Percentiles rank a stretch among this genome's conserved stretches.
These are phyloP conservation scores for Urostyla sp. DNA, from an alignment of 73 alveolate species.

Conservation along the genomic window DNA sequence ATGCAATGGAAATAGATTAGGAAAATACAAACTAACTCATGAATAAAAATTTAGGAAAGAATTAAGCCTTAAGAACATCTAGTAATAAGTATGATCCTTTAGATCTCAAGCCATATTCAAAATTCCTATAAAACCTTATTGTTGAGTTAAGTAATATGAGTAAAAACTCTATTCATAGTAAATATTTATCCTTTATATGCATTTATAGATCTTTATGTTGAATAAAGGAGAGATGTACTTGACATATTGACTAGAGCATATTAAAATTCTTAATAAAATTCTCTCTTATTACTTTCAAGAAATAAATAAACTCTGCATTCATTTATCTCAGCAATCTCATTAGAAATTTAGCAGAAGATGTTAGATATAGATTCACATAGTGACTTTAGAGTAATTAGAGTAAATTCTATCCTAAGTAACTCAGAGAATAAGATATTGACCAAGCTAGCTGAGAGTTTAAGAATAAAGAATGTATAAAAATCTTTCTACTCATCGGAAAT, in stretches of 20 bases:
- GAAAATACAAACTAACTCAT: background rate
- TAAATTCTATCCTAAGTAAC: slow-evolving; percentile 59
- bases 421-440: slow-evolving; percentile 51
- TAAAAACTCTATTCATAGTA: slow-evolving; percentile 5
- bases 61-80: background rate
- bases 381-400: slow-evolving; percentile 55
- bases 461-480: slow-evolving; percentile 45
- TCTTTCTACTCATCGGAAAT: slow-evolving; percentile 54
- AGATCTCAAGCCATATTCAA: slow-evolving; percentile 2
- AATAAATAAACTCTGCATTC: slow-evolving; percentile 49
- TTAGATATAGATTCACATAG: background rate
- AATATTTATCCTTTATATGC: background rate
- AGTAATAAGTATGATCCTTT: slow-evolving; percentile 6
- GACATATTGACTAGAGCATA: slow-evolving; percentile 49
- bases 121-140: background rate
- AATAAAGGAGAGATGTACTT: slow-evolving; percentile 43
- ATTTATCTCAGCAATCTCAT: slow-evolving; percentile 34
- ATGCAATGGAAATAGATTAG: background rate
- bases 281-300: slow-evolving; percentile 58
- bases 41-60: background rate
- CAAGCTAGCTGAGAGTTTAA: slow-evolving; percentile 54
- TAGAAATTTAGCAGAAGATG: background rate
- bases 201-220: slow-evolving; percentile 2
- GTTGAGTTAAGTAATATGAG: slow-evolving; percentile 12
- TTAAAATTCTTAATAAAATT: slow-evolving; percentile 36